Percentiles rank a stretch among this genome's conserved stretches.
phyloP scores from a whole-genome alignment of 1,284 basidiomycete species.

The Melanopsichium pennsylvanicum region DNA sequence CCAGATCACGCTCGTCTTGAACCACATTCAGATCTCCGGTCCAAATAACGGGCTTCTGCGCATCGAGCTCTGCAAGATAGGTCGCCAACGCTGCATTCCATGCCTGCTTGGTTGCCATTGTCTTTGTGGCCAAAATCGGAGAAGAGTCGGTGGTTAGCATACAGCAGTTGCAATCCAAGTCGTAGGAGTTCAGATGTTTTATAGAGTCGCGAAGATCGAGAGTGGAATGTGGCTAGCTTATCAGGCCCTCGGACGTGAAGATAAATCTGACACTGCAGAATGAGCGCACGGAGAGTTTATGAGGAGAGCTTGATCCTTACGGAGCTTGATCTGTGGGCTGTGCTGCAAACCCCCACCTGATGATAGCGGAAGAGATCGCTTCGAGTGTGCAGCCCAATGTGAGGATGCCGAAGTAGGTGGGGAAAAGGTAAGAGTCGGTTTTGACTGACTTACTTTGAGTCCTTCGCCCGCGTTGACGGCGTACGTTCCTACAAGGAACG shows the following conservation, averaged over 20 bases:
- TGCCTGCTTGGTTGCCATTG: conserved; percentile 48
- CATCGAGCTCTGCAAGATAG: conserved; percentile 77
- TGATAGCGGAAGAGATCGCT: conserved; percentile 24
- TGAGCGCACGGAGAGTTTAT: conserved; percentile 19
- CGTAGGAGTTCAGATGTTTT: background rate
- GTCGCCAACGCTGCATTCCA: conserved; percentile 67
- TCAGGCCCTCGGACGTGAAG: conserved; percentile 32
- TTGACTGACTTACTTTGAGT: conserved; percentile 72
- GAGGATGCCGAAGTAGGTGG: background rate
- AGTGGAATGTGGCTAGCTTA: conserved; percentile 24
- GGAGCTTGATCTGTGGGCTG: conserved; percentile 11
- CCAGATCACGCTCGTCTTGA: conserved; percentile 66
- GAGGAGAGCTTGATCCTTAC: conserved; percentile 14
- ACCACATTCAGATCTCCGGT: conserved; percentile 88
- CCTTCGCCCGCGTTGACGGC: conserved; percentile 84
- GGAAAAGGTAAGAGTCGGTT: background rate
- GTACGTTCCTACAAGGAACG: conserved; percentile 81
- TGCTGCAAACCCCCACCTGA: conserved; percentile 21
- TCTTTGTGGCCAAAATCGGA: conserved; percentile 3
- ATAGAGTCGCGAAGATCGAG: background rate
- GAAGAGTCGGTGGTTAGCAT: no score
- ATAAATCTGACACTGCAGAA: background rate
- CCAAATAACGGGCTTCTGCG: conserved; percentile 85
- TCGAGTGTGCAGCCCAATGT: conserved; percentile 9
- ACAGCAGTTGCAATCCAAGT: no score